Conservation (phyloP, 225 moss, liverwort and hornwort genomes). For the Pseudisothecium myosuroides region DNA sequence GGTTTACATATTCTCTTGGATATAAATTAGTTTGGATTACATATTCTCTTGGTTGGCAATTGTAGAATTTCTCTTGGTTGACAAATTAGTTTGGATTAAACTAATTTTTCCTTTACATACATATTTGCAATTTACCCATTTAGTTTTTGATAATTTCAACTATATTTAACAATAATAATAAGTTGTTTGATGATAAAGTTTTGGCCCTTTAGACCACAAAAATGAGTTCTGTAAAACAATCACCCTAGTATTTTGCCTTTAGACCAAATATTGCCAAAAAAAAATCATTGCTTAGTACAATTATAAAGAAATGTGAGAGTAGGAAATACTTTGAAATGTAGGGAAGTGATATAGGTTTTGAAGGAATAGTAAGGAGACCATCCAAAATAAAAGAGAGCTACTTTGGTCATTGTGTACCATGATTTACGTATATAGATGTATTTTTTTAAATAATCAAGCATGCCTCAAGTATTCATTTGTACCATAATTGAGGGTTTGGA, state of each 20-base stretch:
- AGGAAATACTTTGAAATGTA: background rate
- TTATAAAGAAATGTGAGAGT: too few relatives aligned
- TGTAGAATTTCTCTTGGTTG: too few relatives aligned
- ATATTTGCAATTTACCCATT: background rate
- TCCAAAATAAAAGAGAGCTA: background rate
- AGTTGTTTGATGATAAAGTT: too few relatives aligned
- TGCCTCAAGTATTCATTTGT: background rate
- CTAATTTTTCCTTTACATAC: accelerated
- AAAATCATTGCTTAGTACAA: accelerated
- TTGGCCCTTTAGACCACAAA: background rate
- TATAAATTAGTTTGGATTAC: too few relatives aligned
- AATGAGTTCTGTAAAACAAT: background rate
- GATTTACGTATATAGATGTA: background rate
- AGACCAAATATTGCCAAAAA: background rate
- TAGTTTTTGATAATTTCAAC: background rate
- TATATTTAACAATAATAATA: background rate
- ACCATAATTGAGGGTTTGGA: accelerated
- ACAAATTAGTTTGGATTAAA: too few relatives aligned
- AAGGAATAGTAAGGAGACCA: background rate
- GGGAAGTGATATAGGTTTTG: accelerated
- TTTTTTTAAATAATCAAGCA: too few relatives aligned
- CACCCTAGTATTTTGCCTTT: accelerated
- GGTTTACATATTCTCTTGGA: too few relatives aligned
- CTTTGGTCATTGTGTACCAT: background rate
- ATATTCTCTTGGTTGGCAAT: too few relatives aligned